Evolutionary conservation across 176 grass and related monocot genomes (phyloP).

Genomic region (Oryza brachyantha): DNA sequence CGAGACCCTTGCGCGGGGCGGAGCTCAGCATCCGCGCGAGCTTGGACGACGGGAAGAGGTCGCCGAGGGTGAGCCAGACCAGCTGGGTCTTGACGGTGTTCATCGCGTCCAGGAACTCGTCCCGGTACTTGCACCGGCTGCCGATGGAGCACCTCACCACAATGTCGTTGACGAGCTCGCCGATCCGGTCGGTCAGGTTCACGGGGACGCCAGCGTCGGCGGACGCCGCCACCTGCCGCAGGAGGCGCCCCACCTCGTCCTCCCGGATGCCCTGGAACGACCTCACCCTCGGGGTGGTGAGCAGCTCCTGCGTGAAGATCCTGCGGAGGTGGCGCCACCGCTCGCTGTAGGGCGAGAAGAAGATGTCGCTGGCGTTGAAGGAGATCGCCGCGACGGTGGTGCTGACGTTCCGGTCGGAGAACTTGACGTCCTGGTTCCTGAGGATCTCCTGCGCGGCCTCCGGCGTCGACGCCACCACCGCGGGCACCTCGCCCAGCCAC

Average conservation of each 20-base stretch:
- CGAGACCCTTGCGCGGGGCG: not conserved
- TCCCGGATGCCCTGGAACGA: slow-evolving; percentile 4
- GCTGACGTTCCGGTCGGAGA: not conserved
- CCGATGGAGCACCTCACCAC: slow-evolving; percentile 13
- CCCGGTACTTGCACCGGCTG: slow-evolving; percentile 23
- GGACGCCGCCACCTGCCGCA: not conserved
- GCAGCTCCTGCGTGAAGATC: slow-evolving; percentile 14
- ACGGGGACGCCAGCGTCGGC: not conserved
- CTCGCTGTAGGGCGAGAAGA: slow-evolving; percentile 21
- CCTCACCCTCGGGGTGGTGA: slow-evolving; percentile 9
- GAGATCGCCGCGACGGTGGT: not conserved
- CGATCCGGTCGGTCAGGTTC: not conserved
- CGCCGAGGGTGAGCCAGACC: not conserved
- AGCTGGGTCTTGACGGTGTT: not conserved
- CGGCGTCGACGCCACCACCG: slow-evolving; percentile 3
- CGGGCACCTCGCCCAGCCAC: slow-evolving; percentile 9
- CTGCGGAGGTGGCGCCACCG: slow-evolving; percentile 35
- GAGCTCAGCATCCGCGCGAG: not conserved
- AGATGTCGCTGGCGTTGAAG: not conserved
- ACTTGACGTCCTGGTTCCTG: not conserved
- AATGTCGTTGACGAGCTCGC: slow-evolving; percentile 1
- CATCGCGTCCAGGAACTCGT: slow-evolving; percentile 14
- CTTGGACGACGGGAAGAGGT: slow-evolving; percentile 25
- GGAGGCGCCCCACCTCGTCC: slow-evolving; percentile 4
- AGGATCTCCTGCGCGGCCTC: not conserved